Evolutionary conservation across 1,284 basidiomycete species (phyloP), one percentile per base, ranked within the genome.

Genomic region (Golubevia sp.): DNA sequence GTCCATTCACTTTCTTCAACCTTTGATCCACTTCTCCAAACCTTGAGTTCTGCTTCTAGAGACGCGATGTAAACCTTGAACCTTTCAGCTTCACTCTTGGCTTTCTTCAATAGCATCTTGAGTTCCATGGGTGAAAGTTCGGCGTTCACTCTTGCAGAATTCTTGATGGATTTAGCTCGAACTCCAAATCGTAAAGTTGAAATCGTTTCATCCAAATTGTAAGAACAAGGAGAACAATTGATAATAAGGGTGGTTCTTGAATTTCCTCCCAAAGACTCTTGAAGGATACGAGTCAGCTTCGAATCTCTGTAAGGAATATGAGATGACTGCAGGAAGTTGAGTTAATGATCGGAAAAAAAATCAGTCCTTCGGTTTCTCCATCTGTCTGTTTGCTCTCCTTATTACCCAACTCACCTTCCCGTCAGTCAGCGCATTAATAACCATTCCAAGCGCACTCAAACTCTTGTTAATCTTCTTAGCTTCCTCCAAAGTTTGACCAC

Each of bases 381-480:
- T 23, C 2, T 11, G 20, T 59, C 20, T 48, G 7, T 54, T 4
- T 23, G 15, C 26, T 49, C 11, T 59, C n/a, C 8, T 3, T 6
- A 25, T 7, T 34, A 30, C 11, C 30, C 5, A 11, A 26, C 63
- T 48, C 25, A 65, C 63, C 56, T 82, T 83, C 61, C 91, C 89
- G 80, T 99, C 97, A 1, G 97, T 99, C 66, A 99, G 87, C 2
- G 96, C 92, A 79, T 99, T 99, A 85, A 99, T 99, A 83, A 99
- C 97, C 95, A 99, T 99, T 55, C 97, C 97, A 67, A 99, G 89
- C 11, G 97, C 96, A 21, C 94, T 97, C 50, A 99, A 86, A 63
- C 92, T 94, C 86, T 99, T 99, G 87, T 99, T 99, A 86, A 99
- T 99, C 88, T 99, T 99, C 88, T 99, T 99, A 13, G 97, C 97